Percentiles rank a stretch among this genome's conserved stretches.
Conservation (phyloP, 2,329 filamentous ascomycete genomes). For the Chrysoporthe deuterocubensis region DNA sequence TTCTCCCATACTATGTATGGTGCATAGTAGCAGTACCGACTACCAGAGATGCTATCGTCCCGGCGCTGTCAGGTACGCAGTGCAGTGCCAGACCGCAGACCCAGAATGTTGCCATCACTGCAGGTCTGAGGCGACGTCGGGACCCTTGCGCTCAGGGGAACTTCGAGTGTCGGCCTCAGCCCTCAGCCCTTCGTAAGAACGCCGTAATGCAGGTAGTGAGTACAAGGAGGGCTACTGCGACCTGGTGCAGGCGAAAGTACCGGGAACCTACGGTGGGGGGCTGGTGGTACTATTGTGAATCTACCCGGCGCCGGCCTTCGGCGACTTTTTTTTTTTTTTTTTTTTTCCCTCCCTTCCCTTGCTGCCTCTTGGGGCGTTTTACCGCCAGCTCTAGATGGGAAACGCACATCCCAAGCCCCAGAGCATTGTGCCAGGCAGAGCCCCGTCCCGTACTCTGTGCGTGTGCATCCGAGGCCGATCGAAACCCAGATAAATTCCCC, state of each 20-base stretch:
- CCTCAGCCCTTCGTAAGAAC: not conserved
- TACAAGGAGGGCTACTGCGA: not conserved
- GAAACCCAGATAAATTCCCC: constrained; percentile 29
- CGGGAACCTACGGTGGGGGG: not conserved
- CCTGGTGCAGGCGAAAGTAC: not conserved
- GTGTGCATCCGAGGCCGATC: constrained; percentile 15
- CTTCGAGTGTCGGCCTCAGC: not conserved
- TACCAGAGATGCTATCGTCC: not conserved
- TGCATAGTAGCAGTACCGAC: not conserved
- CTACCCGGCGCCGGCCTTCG: constrained; percentile 14
- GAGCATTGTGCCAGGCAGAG: not conserved
- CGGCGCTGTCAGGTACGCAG: not conserved
- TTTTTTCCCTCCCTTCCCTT: not conserved
- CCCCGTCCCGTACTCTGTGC: not conserved
- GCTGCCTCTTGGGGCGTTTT: not conserved
- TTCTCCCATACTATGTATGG: not conserved
- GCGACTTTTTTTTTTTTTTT: constrained; percentile 10
- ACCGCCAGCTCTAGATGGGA: not conserved
- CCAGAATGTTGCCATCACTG: not conserved
- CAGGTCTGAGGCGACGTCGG: not conserved
- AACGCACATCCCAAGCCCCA: not conserved
- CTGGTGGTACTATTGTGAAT: not conserved
- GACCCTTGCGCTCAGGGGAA: not conserved
- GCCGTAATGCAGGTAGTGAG: not conserved
- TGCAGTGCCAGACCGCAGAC: not conserved